Base-by-base conservation (phyloP, 2,329 filamentous ascomycete genomes). In the Fusarium duplospermum region DNA sequence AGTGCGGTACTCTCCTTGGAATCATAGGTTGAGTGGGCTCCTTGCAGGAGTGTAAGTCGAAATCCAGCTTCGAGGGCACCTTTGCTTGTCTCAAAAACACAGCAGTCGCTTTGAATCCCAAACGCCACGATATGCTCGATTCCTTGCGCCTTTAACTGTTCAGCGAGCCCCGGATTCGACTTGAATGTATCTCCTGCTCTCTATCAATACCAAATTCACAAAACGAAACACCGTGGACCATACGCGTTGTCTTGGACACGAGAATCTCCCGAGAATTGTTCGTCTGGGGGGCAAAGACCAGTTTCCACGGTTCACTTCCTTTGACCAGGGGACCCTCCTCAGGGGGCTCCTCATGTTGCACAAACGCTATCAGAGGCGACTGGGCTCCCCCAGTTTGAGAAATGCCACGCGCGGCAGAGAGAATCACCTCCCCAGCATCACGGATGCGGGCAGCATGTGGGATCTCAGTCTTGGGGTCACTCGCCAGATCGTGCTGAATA, bases 21-120 rank as follows among this genome's bases (percentile, higher is more conserved):
- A 22, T 71, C 54, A 13, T 71, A 71, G 11, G 69, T 71, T 22
- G 69, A 71, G n/a, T 71, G 69, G 20, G 69, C 69, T 7, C 69
- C 70, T 8, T 66, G 52, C 8, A 72, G 27, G 16, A 72, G 33
- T 3, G 69, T 72, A 29, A 66, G 52, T 24, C 61, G 24, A 22
- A 72, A 66, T n/a, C 70, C 70, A 9, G 69, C 69, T 16, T 35
- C 57, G 18, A 72, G 65, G 9, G 69, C 69, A 20, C 70, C 70
- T 31, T 66, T 72, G 27, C 69, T 66, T 6, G 70, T 72, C 50
- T 65, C 60, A 9, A 65, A 33, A 11, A 72, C 69, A 29, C 70
- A 72, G 36, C 69, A 72, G 36, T 72, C 69, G 20, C 70, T 72
- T 50, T 72, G 70, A 10, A 72, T 52, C 3, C 70, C 70, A 45